phyloP scores from a whole-genome alignment of 2,329 filamentous ascomycete species.

The Xylaria hypoxylon region DNA sequence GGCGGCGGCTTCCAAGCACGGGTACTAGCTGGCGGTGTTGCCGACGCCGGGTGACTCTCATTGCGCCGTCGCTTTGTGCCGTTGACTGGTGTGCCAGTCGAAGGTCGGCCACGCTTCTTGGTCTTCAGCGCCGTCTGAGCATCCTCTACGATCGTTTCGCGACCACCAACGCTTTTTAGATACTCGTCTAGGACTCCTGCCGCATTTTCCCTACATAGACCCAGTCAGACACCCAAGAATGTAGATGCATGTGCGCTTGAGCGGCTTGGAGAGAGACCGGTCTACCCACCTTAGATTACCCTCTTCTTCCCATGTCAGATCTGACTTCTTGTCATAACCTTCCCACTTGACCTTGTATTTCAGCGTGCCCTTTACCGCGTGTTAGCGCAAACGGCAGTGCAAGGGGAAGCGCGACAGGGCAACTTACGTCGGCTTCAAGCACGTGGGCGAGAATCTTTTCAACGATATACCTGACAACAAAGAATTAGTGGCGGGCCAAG shows the following conservation, averaged over 20 bases:
- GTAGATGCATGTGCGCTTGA: conserved; percentile 22
- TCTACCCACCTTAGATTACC: conserved; percentile 71
- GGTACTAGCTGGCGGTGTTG: conserved; percentile 59
- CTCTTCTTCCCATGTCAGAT: conserved; percentile 84
- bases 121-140: conserved; percentile 62
- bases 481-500: conserved; percentile 25
- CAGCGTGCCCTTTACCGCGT: conserved; percentile 58
- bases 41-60: conserved; percentile 61
- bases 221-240: conserved; percentile 12
- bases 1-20: conserved; percentile 73
- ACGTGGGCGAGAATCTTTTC: conserved; percentile 78
- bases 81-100: conserved; percentile 54
- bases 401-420: conserved; percentile 10
- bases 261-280: conserved; percentile 9
- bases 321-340: conserved; percentile 76
- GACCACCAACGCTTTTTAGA: conserved; percentile 71
- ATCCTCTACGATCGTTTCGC: conserved; percentile 64
- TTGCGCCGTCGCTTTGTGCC: conserved; percentile 62
- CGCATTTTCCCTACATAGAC: conserved; percentile 63
- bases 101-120: conserved; percentile 69
- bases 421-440: conserved; percentile 65
- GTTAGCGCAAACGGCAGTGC: conserved; percentile 19
- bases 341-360: conserved; percentile 84
- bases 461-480: conserved; percentile 71
- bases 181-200: conserved; percentile 73